Base-by-base conservation (phyloP, 2,329 filamentous ascomycete species). In the Didymella keratinophila region DNA sequence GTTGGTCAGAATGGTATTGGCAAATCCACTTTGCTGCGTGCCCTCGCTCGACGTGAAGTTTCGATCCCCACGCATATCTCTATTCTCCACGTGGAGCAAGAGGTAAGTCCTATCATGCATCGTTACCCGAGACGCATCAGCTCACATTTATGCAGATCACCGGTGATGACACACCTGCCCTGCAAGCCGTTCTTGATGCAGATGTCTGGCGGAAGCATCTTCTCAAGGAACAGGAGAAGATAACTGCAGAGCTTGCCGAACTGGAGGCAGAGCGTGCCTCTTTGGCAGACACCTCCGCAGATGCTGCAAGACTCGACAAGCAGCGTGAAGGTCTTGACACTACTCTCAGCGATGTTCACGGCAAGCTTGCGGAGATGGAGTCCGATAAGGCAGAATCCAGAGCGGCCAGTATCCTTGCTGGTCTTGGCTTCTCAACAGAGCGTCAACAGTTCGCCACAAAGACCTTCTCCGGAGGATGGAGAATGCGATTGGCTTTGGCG, bases 391-490 rank as follows among this genome's bases (percentile, higher is more conserved):
- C 95, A 58, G 95, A 99, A 75, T 91, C 95, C 64, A 86, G 95
- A 74, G 95, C 95, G 45, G 95, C 95, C 49, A 97, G 92, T 78
- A 99, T 99, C 73, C 84, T 99, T 52, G 94, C 95, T 59, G 95
- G 95, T 86, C 88, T 99, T 58, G 95, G 95, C 69, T 99, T 99
- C 85, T 98, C 95, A 0, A 78, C 91, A 20, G 95, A 98, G 78
- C 86, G 93, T 65, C 95, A 99, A 75, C 91, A 96, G 69, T 93
- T 86, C 74, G 89, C 95, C 16, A 99, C 95, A 53, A 98, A 92
- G 84, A 98, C 94, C 5, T 99, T 99, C 81, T 99, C 95, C 52
- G 95, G 95, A 85, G 95, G 95, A 90, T 99, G 95, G 95, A 89
- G 95, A 79, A 99, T 99, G 95, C 90, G 95, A 83, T 82, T 99